A percentile compares a stretch with the other conserved stretches of the same genome.
phyloP scores from a whole-genome alignment of 169 alveolate genomes.

The Babesia bigemina region DNA sequence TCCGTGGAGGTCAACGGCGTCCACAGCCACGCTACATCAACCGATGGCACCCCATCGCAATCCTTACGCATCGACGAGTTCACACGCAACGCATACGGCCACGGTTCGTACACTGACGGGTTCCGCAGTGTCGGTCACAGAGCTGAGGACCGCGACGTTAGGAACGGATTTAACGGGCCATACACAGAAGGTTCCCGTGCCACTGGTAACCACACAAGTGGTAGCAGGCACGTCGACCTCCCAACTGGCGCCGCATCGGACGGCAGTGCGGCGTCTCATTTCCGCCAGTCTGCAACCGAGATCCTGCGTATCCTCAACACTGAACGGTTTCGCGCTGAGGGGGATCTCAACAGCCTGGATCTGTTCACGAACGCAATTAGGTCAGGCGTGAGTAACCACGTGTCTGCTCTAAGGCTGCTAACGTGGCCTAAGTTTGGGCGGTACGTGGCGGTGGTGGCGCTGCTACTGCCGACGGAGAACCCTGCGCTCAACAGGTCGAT shows the following conservation, averaged over 20 bases:
- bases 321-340: background rate
- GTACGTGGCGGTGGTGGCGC: constrained; percentile 21
- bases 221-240: background rate
- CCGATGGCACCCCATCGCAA: too few species aligned
- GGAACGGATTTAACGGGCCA: background rate
- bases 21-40: background rate
- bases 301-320: constrained; percentile 1
- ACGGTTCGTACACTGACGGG: background rate
- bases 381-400: background rate
- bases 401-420: constrained; percentile 2
- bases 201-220: too few species aligned
- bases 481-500: constrained; percentile 13
- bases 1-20: background rate
- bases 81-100: too few species aligned
- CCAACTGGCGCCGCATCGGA: too few species aligned
- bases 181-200: background rate
- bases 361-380: constrained; percentile 4
- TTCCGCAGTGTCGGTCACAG: background rate
- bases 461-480: constrained; percentile 26
- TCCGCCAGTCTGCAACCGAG: background rate
- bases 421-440: constrained; percentile 16
- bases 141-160: background rate
- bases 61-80: too few species aligned
- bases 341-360: background rate
- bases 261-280: background rate